A percentile compares a stretch with the other conserved stretches of the same genome.
These are phyloP conservation scores for Rhizopus delemar DNA, from an alignment of 371 early-diverging fungal genomes.

Conservation along the genomic window DNA sequence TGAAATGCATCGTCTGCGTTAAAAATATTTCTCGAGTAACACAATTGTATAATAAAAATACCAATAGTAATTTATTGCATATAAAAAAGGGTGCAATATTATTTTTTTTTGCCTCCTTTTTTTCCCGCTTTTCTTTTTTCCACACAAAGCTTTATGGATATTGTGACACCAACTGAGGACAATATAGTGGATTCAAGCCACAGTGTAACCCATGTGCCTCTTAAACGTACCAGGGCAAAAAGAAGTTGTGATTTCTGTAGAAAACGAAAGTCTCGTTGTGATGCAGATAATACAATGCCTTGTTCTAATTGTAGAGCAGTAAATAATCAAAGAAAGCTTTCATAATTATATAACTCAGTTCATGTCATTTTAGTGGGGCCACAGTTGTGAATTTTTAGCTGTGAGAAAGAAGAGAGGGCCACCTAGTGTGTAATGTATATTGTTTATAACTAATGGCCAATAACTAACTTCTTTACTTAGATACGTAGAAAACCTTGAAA, in stretches of 20 bases:
- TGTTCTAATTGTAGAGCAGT: conserved; percentile 56
- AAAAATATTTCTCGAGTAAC: neutral
- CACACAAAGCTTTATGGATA: conserved; percentile 1
- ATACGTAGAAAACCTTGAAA: conserved; percentile 50
- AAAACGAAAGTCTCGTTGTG: conserved; percentile 52
- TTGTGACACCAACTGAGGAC: conserved; percentile 9
- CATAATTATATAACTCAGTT: neutral
- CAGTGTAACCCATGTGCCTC: conserved; percentile 16
- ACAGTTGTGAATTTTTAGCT: conserved; percentile 49
- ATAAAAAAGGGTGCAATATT: neutral
- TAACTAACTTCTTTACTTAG: conserved; percentile 15
- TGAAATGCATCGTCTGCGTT: conserved; percentile 37
- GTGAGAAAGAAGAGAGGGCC: conserved; percentile 55
- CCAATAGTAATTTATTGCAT: neutral
- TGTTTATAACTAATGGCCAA: neutral
- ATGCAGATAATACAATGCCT: conserved; percentile 51
- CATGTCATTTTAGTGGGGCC: conserved; percentile 43
- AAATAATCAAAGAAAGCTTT: conserved; percentile 15
- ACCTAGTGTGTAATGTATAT: conserved; percentile 41
- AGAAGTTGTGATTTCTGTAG: conserved; percentile 57
- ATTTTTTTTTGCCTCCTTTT: conserved; percentile 14
- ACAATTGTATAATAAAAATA: neutral
- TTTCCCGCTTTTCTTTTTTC: conserved; percentile 19
- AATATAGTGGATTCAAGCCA: conserved; percentile 11
- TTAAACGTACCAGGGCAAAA: conserved; percentile 54